Percentiles rank a stretch among this genome's conserved stretches.
phyloP scores from a whole-genome alignment of 805 yeast genomes.

The Zygosaccharomyces siamensis region DNA sequence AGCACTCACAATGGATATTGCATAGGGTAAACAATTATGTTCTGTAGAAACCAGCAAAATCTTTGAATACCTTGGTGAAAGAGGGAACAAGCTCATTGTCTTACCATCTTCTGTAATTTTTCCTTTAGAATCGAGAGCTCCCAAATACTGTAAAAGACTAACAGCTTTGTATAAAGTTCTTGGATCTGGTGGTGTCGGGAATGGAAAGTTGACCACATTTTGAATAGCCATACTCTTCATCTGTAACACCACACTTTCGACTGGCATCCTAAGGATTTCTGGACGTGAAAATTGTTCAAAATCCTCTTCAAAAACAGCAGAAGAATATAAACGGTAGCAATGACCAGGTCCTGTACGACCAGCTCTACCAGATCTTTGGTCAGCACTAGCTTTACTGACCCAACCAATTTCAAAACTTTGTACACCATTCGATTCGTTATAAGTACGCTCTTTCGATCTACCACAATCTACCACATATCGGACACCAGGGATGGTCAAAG shows the following conservation, averaged over 20 bases:
- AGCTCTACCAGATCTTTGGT: constrained; percentile 94
- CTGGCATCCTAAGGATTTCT: constrained; percentile 91
- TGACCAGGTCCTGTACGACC: constrained; percentile 99
- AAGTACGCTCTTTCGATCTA: constrained; percentile 82
- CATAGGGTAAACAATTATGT: constrained; percentile 74
- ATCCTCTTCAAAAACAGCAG: constrained; percentile 87
- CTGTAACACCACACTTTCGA: constrained; percentile 88
- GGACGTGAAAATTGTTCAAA: constrained; percentile 81
- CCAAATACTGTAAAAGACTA: constrained; percentile 59
- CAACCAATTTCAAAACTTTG: constrained; percentile 89
- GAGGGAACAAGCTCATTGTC: constrained; percentile 85
- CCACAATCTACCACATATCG: constrained; percentile 95
- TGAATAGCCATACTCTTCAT: constrained; percentile 98
- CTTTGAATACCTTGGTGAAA: constrained; percentile 89
- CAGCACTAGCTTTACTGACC: constrained; percentile 94
- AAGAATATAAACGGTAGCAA: constrained; percentile 84
- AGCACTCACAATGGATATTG: constrained; percentile 89
- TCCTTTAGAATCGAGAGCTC: constrained; percentile 60
- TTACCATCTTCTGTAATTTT: constrained; percentile 72
- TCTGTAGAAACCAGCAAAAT: constrained; percentile 87
- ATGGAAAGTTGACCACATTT: constrained; percentile 85
- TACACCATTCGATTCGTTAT: constrained; percentile 77
- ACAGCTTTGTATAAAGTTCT: constrained; percentile 59
- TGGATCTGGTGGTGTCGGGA: constrained; percentile 88
- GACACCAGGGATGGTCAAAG: constrained; percentile 92